phyloP scores from a whole-genome alignment of 306 rosid genomes.

The Hippophae rhamnoides region DNA sequence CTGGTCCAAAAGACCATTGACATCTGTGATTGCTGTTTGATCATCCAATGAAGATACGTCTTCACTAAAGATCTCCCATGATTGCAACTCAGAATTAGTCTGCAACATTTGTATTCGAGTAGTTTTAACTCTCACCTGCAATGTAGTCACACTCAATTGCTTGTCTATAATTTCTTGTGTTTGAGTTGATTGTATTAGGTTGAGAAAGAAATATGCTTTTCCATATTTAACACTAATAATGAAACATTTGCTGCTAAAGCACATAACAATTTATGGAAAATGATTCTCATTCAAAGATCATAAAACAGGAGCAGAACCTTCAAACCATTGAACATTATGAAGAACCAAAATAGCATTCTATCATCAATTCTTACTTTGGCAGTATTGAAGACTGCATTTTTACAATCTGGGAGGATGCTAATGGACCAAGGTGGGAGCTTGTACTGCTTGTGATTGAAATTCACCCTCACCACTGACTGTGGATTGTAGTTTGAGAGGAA shows the following conservation, averaged over 20 bases:
- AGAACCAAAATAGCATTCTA: not conserved
- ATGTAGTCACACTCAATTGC: slow-evolving; percentile 1
- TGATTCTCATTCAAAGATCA: not conserved
- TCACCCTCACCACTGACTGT: slow-evolving; percentile 32
- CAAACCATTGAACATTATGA: not conserved
- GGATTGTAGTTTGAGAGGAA: slow-evolving; percentile 69
- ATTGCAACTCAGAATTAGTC: slow-evolving; percentile 18
- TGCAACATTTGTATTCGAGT: slow-evolving; percentile 29
- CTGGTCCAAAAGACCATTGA: slow-evolving; percentile 65
- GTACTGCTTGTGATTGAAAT: slow-evolving; percentile 48
- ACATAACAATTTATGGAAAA: not conserved
- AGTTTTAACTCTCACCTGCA: slow-evolving; percentile 51
- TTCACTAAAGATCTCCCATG: slow-evolving; percentile 64
- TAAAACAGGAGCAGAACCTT: not conserved
- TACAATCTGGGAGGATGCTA: slow-evolving; percentile 81
- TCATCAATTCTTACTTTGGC: slow-evolving; percentile 45
- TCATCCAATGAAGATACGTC: slow-evolving; percentile 37
- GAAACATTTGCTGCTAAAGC: too few species aligned
- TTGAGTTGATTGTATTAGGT: not conserved
- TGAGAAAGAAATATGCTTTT: too few species aligned
- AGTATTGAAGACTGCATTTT: slow-evolving; percentile 61
- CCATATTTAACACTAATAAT: not conserved
- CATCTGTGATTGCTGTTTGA: slow-evolving; percentile 24
- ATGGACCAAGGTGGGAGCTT: slow-evolving; percentile 82
- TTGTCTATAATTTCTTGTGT: slow-evolving; percentile 8